Percentiles rank a stretch among this genome's conserved stretches.
phyloP scores from a whole-genome alignment of 2,329 filamentous ascomycete species.

The Fusarium citri region DNA sequence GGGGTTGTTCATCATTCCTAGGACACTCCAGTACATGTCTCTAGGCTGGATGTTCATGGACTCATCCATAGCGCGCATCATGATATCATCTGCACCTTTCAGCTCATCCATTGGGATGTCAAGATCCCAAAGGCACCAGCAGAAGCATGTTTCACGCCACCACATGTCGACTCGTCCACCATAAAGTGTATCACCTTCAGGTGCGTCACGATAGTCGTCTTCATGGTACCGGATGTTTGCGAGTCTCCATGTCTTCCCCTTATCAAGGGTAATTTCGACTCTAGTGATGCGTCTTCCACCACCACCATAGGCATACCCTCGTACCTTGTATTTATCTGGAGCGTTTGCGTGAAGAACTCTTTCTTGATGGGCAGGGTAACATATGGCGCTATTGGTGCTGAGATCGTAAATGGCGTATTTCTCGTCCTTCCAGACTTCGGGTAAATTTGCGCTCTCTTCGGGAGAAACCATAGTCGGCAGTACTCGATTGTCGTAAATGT shows the following conservation, averaged over 20 bases:
- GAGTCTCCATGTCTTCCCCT: slow-evolving; percentile 82
- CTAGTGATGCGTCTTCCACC: slow-evolving; percentile 86
- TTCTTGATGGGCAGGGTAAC: slow-evolving; percentile 83
- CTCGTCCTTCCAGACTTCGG: slow-evolving; percentile 87
- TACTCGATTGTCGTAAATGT: slow-evolving; percentile 93
- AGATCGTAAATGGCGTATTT: slow-evolving; percentile 94
- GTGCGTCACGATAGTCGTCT: slow-evolving; percentile 78
- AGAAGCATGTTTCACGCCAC: slow-evolving; percentile 85
- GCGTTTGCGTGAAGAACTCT: slow-evolving; percentile 62
- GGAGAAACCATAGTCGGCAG: slow-evolving; percentile 88
- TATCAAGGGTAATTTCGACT: slow-evolving; percentile 85
- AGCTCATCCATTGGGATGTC: slow-evolving; percentile 73
- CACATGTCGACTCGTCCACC: slow-evolving; percentile 83
- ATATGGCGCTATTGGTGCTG: slow-evolving; percentile 85
- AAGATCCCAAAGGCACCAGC: slow-evolving; percentile 93
- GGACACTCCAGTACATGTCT: slow-evolving; percentile 95
- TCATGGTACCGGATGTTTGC: slow-evolving; percentile 85
- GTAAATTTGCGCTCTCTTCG: slow-evolving; percentile 79
- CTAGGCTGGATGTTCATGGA: slow-evolving; percentile 86
- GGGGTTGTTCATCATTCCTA: slow-evolving; percentile 98
- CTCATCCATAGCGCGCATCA: slow-evolving; percentile 91
- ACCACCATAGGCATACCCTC: slow-evolving; percentile 89
- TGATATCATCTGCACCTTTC: slow-evolving; percentile 73
- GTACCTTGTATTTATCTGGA: slow-evolving; percentile 69
- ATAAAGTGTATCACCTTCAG: slow-evolving; percentile 72